A percentile compares a stretch with the other conserved stretches of the same genome.
phyloP scores from a whole-genome alignment of 257 asterid species.

The Pogostemon cablin region DNA sequence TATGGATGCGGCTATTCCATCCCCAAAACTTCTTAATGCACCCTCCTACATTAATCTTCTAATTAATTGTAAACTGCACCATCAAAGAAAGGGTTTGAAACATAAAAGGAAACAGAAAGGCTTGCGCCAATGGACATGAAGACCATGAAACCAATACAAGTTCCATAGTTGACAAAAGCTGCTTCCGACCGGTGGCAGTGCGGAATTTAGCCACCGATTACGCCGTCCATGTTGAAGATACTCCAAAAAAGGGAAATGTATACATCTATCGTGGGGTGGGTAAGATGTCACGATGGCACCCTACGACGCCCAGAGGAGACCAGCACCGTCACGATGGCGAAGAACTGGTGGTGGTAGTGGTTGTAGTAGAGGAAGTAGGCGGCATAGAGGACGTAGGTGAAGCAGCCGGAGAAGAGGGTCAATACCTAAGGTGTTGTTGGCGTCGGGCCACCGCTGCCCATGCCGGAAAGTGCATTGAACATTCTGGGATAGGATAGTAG shows the following conservation, averaged over 20 bases:
- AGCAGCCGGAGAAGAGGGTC: conserved; percentile 71
- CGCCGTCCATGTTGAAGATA: conserved; percentile 90
- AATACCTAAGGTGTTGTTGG: conserved; percentile 83
- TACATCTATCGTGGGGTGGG: conserved; percentile 71
- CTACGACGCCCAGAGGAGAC: conserved; percentile 88
- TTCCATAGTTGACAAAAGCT: conserved; percentile 81
- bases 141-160: conserved; percentile 88
- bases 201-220: conserved; percentile 84
- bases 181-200: conserved; percentile 59
- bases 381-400: conserved; percentile 80
- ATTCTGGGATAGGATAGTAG: conserved; percentile 99
- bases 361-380: conserved; percentile 90
- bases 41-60: no score
- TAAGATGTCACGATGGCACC: conserved; percentile 96
- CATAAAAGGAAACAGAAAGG: conserved; percentile 43
- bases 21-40: no score
- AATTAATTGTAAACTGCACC: no score
- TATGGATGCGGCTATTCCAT: no score
- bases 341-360: conserved; percentile 69
- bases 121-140: conserved; percentile 75
- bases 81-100: no score
- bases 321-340: conserved; percentile 87
- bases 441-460: conserved; percentile 97
- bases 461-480: conserved; percentile 97
- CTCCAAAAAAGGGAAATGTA: conserved; percentile 93